Evolutionary conservation across 345 rosid species (phyloP).

Genomic region (Diplotaxis tenuifolia): DNA sequence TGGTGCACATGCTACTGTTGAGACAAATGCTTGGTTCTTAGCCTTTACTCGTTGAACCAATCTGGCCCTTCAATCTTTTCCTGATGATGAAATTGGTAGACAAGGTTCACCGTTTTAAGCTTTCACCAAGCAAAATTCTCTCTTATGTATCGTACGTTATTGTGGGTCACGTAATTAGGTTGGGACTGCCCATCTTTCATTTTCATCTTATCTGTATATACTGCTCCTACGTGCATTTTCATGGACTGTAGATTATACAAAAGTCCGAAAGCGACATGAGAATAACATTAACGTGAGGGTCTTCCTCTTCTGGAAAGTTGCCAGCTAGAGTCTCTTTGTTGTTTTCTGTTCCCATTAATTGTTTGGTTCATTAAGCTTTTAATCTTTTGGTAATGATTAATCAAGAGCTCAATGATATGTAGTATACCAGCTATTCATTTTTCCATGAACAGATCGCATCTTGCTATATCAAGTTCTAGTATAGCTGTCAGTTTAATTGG

Average conservation of each 20-base stretch:
- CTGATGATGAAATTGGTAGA: conserved; percentile 32
- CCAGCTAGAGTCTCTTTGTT: conserved; percentile 38
- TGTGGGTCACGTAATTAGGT: conserved; percentile 37
- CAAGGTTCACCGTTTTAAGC: conserved; percentile 27
- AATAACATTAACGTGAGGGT: conserved; percentile 35
- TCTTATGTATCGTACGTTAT: conserved; percentile 26
- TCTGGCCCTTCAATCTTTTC: conserved; percentile 25
- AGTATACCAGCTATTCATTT: background rate
- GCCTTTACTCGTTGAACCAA: conserved; percentile 12
- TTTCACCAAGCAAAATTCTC: conserved; percentile 27
- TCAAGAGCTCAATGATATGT: conserved; percentile 10
- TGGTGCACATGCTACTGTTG: conserved; percentile 32
- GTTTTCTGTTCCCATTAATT: conserved; percentile 18
- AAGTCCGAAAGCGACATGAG: conserved; percentile 33
- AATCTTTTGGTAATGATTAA: background rate
- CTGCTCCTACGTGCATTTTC: conserved; percentile 36
- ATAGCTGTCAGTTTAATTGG: conserved; percentile 8
- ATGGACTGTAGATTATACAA: conserved; percentile 27
- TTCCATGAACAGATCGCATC: conserved; percentile 16
- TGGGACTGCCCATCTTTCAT: conserved; percentile 35
- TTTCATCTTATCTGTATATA: conserved; percentile 34
- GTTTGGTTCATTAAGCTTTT: conserved; percentile 22
- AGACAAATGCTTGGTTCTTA: conserved; percentile 16
- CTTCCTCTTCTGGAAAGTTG: conserved; percentile 36
- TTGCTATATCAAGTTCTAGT: conserved; percentile 6